A percentile compares a stretch with the other conserved stretches of the same genome.
Evolutionary conservation across 2,329 filamentous ascomycete species (phyloP).

Genomic region (Nothopassalora personata): DNA sequence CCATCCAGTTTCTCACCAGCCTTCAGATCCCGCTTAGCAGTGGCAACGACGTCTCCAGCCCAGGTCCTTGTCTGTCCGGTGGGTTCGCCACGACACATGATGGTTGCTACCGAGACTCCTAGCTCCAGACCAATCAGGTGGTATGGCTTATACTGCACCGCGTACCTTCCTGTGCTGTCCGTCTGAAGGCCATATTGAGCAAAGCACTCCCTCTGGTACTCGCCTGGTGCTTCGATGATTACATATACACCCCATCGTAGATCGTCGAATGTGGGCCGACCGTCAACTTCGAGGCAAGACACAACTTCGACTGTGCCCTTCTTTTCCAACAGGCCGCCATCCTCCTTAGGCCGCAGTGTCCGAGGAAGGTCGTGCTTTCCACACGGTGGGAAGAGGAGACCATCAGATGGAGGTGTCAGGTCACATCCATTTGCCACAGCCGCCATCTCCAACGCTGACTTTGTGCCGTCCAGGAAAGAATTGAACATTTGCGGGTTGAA

Average conservation of each 20-base stretch:
- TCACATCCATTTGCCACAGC: constrained; percentile 45
- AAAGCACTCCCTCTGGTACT: constrained; percentile 43
- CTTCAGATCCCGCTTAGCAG: constrained; percentile 43
- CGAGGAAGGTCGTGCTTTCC: constrained; percentile 40
- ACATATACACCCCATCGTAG: constrained; percentile 44
- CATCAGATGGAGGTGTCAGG: constrained; percentile 38
- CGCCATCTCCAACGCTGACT: constrained; percentile 45
- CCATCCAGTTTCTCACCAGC: constrained; percentile 43
- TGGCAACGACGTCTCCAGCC: constrained; percentile 44
- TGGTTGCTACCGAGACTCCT: constrained; percentile 41
- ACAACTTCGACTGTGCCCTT: constrained; percentile 45
- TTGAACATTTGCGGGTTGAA: constrained; percentile 49
- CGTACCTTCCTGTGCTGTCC: constrained; percentile 33
- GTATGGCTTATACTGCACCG: constrained; percentile 45
- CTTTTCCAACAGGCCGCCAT: constrained; percentile 39
- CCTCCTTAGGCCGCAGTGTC: constrained; percentile 37
- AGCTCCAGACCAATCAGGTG: constrained; percentile 46
- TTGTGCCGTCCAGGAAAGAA: constrained; percentile 46
- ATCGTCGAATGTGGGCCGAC: constrained; percentile 39
- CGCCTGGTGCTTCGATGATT: constrained; percentile 39
- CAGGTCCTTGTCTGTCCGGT: constrained; percentile 43
- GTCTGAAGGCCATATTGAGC: constrained; percentile 44
- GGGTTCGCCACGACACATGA: constrained; percentile 44
- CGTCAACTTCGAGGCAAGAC: constrained; percentile 41
- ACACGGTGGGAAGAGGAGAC: constrained; percentile 43